These are phyloP conservation scores for Rubroshorea leprosula DNA, from an alignment of 345 rosid species.

Conservation along the genomic window DNA sequence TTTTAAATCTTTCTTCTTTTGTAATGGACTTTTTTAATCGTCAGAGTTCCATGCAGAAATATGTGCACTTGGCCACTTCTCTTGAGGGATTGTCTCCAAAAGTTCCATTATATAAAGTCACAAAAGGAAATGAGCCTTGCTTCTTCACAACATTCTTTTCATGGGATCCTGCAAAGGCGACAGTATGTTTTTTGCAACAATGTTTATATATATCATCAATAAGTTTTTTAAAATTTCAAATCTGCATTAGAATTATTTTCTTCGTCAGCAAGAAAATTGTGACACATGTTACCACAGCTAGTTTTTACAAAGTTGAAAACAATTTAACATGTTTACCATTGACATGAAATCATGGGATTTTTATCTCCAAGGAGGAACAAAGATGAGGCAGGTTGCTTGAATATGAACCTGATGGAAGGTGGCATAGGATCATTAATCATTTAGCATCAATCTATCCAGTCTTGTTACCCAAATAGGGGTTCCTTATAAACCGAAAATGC, in stretches of 20 bases:
- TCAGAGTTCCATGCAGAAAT: conserved; percentile 54
- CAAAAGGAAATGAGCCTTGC: conserved; percentile 95
- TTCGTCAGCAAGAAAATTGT: conserved; percentile 2
- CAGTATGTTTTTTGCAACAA: conserved; percentile 37
- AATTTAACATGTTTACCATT: background rate
- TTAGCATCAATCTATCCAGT: no score
- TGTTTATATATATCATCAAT: conserved; percentile 8
- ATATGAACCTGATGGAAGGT: conserved; percentile 3
- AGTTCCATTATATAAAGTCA: conserved; percentile 84
- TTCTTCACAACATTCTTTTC: conserved; percentile 84
- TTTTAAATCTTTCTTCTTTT: conserved; percentile 9
- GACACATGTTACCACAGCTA: conserved; percentile 1
- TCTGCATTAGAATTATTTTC: conserved; percentile 4
- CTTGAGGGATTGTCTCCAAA: conserved; percentile 76
- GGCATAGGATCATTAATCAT: no score
- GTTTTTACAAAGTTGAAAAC: conserved; percentile 4
- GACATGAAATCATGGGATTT: background rate
- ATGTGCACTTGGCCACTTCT: conserved; percentile 67
- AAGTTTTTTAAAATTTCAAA: conserved; percentile 4
- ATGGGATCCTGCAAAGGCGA: conserved; percentile 84
- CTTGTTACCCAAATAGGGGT: no score
- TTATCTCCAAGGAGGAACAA: background rate
- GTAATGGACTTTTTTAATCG: conserved; percentile 12
- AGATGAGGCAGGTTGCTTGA: background rate
- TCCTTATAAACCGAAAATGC: no score